Evolutionary conservation across 1,284 basidiomycete genomes (phyloP).

Genomic region (Boletus mariae): DNA sequence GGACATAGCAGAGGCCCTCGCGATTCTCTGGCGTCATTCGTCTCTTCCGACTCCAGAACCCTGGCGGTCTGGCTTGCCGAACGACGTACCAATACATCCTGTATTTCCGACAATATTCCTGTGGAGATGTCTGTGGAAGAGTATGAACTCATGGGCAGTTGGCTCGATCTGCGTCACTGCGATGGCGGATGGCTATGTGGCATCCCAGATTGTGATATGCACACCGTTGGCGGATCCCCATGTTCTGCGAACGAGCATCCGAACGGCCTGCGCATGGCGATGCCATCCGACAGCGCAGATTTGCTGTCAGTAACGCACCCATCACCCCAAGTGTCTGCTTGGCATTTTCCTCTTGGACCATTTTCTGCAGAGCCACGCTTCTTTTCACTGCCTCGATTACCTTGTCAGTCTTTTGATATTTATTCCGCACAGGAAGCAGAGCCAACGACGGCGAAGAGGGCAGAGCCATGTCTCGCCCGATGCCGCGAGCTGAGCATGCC

Average conservation of each 20-base stretch:
- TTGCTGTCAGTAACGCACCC: conserved; percentile 4
- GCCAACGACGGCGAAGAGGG: conserved; percentile 1
- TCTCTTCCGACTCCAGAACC: conserved; percentile 35
- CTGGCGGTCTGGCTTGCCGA: conserved; percentile 41
- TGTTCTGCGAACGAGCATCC: conserved; percentile 8
- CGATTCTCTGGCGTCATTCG: conserved; percentile 25
- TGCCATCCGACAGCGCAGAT: conserved; percentile 27
- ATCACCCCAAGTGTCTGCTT: conserved; percentile 3
- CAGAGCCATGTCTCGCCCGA: conserved; percentile 11
- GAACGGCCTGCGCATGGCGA: conserved; percentile 19
- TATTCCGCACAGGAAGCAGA: conserved; percentile 15
- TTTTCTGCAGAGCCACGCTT: conserved; percentile 14
- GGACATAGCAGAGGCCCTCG: conserved; percentile 2
- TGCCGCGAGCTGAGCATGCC: conserved; percentile 35
- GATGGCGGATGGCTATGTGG: conserved; percentile 29
- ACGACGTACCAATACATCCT: conserved; percentile 23
- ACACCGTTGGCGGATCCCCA: conserved; percentile 26
- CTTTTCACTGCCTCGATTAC: conserved; percentile 30
- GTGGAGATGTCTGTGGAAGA: conserved; percentile 40
- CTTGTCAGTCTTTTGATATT: conserved; percentile 19
- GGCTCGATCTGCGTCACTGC: conserved; percentile 34
- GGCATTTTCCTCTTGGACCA: conserved; percentile 13
- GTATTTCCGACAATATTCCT: conserved; percentile 19
- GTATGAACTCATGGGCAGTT: conserved; percentile 47
- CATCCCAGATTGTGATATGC: conserved; percentile 28